Base-by-base conservation (phyloP, 2,329 filamentous ascomycete genomes). In the Neofusicoccum parvum region DNA sequence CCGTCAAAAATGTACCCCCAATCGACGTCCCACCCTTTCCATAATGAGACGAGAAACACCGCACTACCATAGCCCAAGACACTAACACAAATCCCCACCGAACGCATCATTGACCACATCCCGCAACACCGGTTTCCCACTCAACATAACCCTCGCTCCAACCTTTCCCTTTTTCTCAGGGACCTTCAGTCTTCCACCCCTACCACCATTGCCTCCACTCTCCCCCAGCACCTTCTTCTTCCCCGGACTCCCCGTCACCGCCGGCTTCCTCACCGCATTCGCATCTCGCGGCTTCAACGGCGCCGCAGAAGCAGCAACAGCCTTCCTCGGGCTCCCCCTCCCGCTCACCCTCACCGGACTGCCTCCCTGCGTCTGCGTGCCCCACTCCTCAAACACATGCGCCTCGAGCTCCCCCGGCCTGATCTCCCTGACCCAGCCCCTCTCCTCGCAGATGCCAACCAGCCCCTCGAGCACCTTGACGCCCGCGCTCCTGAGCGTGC, bases 401-500 rank as follows among this genome's bases (percentile, higher is more conserved):
- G 81, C 85, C 10, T 89, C 87, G 7, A 90, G 75, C 50, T 90
- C 91, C 11, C 86, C 82, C 1, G 75, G 74, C 0, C 87, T 87
- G 59, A 98, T 75, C 70, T 96, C 86, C 70, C 92, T 89, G 15
- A 93, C 83, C 94, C 95, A 98, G n/a, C 85, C 81, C 62, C 86
- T 87, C 65, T 84, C 81, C 69, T 94, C 90, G 82, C 97, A 94
- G 46, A 98, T 79, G 2, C 81, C 79, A 7, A 98, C 85, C 72
- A 98, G 92, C 23, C 85, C 85, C 39, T 86, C 86, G 14, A 99
- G 83, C 79, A 98, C 88, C 70, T 93, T 91, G 70, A 92, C 82
- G 20, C 81, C 79, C 0, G 69, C 68, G 14, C 80, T 80, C 9
- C 15, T 34, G n/a, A 99, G 81, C 0, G 95, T 99, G 65, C 83